Evolutionary conservation across 345 rosid genomes (phyloP).

Genomic region (Acer yangbiense): DNA sequence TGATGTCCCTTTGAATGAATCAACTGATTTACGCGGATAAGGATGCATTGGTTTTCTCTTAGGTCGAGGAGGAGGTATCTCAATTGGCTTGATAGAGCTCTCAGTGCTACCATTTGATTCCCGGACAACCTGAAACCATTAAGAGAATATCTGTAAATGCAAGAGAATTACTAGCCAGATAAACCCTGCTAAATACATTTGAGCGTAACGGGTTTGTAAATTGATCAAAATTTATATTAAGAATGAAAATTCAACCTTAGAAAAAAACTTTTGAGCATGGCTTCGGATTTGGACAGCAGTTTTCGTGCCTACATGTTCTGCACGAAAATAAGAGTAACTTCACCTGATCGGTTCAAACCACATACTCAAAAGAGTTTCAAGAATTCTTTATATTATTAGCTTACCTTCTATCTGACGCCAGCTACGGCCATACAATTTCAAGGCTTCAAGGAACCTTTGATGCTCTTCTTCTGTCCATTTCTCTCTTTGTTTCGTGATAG

Average conservation of each 20-base stretch:
- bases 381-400: neutral
- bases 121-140: conserved; percentile 57
- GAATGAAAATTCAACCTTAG: conserved; percentile 55
- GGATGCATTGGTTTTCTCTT: conserved; percentile 85
- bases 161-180: neutral
- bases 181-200: neutral
- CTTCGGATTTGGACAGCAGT: conserved; percentile 94
- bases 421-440: conserved; percentile 78
- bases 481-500: conserved; percentile 78
- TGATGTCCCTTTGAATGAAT: conserved; percentile 25
- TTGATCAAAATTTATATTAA: neutral
- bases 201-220: neutral
- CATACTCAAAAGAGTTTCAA: neutral
- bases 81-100: conserved; percentile 46
- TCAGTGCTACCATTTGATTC: conserved; percentile 37
- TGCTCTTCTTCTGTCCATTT: conserved; percentile 94
- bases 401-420: conserved; percentile 90
- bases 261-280: conserved; percentile 97
- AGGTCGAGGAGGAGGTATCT: conserved; percentile 92
- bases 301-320: conserved; percentile 89
- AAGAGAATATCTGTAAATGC: conserved; percentile 15
- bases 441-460: conserved; percentile 81
- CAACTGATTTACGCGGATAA: conserved; percentile 69
- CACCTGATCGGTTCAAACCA: neutral
- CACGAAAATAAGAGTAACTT: conserved; percentile 27